Conservation (phyloP, 176 grass and related monocot species). For the Musa itinerans region DNA sequence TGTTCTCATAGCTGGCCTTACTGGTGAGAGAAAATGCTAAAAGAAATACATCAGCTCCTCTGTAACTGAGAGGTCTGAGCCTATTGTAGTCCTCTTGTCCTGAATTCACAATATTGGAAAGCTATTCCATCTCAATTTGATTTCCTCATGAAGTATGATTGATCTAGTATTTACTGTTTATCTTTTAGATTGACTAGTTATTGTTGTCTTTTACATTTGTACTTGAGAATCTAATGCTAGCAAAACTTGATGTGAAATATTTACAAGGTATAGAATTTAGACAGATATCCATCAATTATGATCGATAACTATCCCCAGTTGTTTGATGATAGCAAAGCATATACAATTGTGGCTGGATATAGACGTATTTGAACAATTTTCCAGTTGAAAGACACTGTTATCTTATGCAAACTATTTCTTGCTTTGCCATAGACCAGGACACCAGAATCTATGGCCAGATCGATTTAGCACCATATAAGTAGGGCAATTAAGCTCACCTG, state of each 20-base stretch:
- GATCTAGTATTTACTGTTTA: no score
- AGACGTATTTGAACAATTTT: neutral
- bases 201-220: neutral
- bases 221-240: neutral
- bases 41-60: conserved; percentile 22
- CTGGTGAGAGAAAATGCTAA: conserved; percentile 21
- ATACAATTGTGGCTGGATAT: no score
- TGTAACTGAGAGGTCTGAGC: conserved; percentile 15
- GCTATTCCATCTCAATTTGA: neutral
- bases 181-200: no score
- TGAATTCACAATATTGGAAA: neutral
- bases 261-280: neutral
- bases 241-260: neutral
- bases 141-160: neutral
- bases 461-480: neutral
- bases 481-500: neutral
- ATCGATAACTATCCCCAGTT: no score
- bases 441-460: neutral
- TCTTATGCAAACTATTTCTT: neutral
- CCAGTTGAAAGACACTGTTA: neutral
- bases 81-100: conserved; percentile 22
- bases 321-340: no score
- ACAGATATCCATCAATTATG: neutral
- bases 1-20: conserved; percentile 21
- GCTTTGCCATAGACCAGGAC: neutral